Evolutionary conservation across 805 yeast genomes (phyloP), one percentile per base, ranked within the genome.

Genomic region (Starmerella bombi): DNA sequence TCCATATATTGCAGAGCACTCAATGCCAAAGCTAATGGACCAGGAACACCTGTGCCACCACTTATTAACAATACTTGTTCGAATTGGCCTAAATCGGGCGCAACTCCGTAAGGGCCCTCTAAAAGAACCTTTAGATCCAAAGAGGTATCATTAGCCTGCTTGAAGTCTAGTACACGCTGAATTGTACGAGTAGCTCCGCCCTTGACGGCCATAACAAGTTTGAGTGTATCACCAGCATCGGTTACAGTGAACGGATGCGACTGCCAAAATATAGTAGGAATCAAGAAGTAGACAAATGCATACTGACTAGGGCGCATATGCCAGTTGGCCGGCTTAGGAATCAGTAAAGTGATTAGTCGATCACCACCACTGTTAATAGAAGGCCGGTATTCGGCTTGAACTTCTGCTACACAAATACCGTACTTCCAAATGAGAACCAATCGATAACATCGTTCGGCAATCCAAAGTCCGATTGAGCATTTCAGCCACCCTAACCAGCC

Each of bases 231-330:
- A 6, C 32, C 41, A 3, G 4, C 18, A n/a, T 33, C 34, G 17
- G 42, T 38, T 9, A 58, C 43, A 1, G 86, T 75, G 59, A 80
- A 78, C 2, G 88, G 86, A 56, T 80, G 85, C 4, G 78, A 71
- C 54, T 79, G 83, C 77, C 78, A 78, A 56, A 77, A 74, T 21
- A 67, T 60, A 3, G 60, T 54, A 17, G 70, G 65, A 34, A 71
- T 62, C 42, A 76, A 46, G 57, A 53, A 46, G 39, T 46, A 41
- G 7, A 46, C 21, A 20, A 41, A 46, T 6, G 44, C 50, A 25
- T 35, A 46, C 25, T 46, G 50, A 10, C 43, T 28, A 1, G 50
- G 46, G 6, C 35, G 36, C 14, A 36, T 33, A 5, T 28, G 20
- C 49, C 46, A 42, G 4, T n/a, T 25, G 6, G 14, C 5, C 8